A percentile compares a stretch with the other conserved stretches of the same genome.
Conservation (phyloP, 768 basidiomycete genomes). For the Hypsizygus marmoreus region DNA sequence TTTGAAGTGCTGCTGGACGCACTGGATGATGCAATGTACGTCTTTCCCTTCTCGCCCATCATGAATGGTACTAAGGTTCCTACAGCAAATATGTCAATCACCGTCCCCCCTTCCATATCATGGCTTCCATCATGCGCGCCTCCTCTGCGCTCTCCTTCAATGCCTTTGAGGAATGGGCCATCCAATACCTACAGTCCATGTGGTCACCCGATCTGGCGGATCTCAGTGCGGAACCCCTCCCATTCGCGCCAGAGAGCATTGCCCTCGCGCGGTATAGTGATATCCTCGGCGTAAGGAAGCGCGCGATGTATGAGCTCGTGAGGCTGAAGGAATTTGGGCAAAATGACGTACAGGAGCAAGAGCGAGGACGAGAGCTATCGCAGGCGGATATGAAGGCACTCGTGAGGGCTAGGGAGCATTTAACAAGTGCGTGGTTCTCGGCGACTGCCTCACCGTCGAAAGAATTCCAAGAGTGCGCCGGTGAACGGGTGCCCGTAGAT, state of each 20-base stretch:
- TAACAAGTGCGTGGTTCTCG: slow-evolving; percentile 20
- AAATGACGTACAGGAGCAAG: slow-evolving; percentile 2
- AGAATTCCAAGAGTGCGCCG: slow-evolving; percentile 5
- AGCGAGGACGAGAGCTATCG: neutral
- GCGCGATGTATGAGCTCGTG: slow-evolving; percentile 41
- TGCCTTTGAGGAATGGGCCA: slow-evolving; percentile 28
- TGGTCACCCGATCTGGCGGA: slow-evolving; percentile 33
- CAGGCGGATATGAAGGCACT: slow-evolving; percentile 11
- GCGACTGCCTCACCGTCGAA: slow-evolving; percentile 11
- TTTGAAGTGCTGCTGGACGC: slow-evolving; percentile 32
- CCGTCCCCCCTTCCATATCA: slow-evolving; percentile 26
- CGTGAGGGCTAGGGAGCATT: slow-evolving; percentile 19
- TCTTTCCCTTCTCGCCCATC: neutral
- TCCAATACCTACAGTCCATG: slow-evolving; percentile 26
- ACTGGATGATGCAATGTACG: slow-evolving; percentile 35
- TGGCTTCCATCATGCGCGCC: slow-evolving; percentile 37
- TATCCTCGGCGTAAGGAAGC: slow-evolving; percentile 31
- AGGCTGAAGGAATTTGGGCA: slow-evolving; percentile 30
- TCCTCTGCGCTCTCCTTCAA: slow-evolving; percentile 34
- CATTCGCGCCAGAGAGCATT: slow-evolving; percentile 31
- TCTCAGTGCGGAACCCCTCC: slow-evolving; percentile 18
- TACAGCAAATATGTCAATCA: slow-evolving; percentile 17
- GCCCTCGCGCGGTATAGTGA: slow-evolving; percentile 31
- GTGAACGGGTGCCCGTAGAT: neutral
- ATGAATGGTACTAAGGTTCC: slow-evolving; percentile 5